Conservation (phyloP, 345 rosid species). For the Eucalyptus pauciflora region DNA sequence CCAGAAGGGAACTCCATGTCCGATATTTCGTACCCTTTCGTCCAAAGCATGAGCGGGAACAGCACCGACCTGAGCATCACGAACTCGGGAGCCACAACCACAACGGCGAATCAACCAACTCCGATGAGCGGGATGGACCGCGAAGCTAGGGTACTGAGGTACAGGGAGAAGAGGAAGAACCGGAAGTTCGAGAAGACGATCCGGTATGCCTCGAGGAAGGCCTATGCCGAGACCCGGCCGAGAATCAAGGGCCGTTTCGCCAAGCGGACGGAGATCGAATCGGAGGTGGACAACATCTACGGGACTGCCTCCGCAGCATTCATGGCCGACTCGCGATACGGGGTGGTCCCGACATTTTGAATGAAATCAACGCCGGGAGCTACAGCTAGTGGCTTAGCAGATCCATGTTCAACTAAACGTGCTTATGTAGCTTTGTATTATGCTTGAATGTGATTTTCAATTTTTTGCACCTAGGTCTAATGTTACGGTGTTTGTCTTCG, state of each 20-base stretch:
- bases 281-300: not conserved
- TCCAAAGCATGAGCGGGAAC: slow-evolving; percentile 12
- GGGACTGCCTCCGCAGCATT: slow-evolving; percentile 1
- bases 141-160: slow-evolving; percentile 84
- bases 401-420: not conserved
- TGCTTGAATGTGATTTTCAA: not conserved
- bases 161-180: slow-evolving; percentile 95
- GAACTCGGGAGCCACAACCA: not conserved
- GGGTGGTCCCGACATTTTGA: slow-evolving; percentile 68
- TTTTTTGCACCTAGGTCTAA: not conserved
- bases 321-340: slow-evolving; percentile 30
- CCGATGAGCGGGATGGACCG: slow-evolving; percentile 52
- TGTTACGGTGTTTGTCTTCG: not conserved
- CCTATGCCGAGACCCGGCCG: slow-evolving; percentile 91
- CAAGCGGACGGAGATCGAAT: slow-evolving; percentile 50
- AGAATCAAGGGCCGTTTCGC: slow-evolving; percentile 95
- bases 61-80: slow-evolving; percentile 7
- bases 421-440: not conserved
- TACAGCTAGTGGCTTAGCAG: not conserved
- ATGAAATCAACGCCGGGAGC: not conserved
- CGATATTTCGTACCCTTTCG: slow-evolving; percentile 50
- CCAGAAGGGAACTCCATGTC: slow-evolving; percentile 61
- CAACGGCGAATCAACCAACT: slow-evolving; percentile 4
- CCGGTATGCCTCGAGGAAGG: slow-evolving; percentile 88
- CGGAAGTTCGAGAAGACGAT: slow-evolving; percentile 95